Base-by-base conservation (phyloP, 352 stramenopile genomes). In the Globisporangium alternatum region DNA sequence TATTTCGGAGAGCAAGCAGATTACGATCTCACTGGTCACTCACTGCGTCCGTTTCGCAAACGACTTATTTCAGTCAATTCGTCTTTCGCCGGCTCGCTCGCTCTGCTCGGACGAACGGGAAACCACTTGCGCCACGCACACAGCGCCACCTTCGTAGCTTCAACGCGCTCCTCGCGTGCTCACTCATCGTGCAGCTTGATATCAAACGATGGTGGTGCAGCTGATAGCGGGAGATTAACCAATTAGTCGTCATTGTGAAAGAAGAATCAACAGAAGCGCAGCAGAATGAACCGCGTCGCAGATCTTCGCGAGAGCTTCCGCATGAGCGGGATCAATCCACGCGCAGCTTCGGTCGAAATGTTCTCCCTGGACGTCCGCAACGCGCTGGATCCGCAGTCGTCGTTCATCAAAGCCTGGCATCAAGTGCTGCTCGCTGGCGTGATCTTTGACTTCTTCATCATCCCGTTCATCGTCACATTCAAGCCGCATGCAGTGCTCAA, bases 391-490 rank as follows among this genome's bases (percentile, higher is more conserved):
- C 81, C 84, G 0, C 80, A 82, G 45, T 67, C 72, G 7, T 15
- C 19, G 3, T 62, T 41, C 0, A 70, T 93, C 54, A 77, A 76
- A 37, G 54, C 67, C 0, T 93, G 84, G 84, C 71, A 86, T 17
- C 77, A 91, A 56, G 25, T 81, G 12, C 55, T 93, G 49, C 66
- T 93, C 21, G 43, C 73, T 4, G 75, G 71, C 2, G 52, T 88
- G 5, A 61, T 89, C 1, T 89, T 80, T 64, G 70, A 91, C 59
- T 58, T 71, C 21, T 90, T 89, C 49, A 44, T 82, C 15, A 52
- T 90, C 1, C 81, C 81, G 12, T 86, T 87, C 37, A 70, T 91
- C 28, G 33, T 90, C 13, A 66, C 68, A 0, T 90, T 89, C 65
- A 64, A 75, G n/a, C 67, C 64, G 7, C 62, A 79, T 35, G 62